Evolutionary conservation across 345 rosid genomes (phyloP), one percentile per base, ranked within the genome.

Genomic region (Eucalyptus coolabah): DNA sequence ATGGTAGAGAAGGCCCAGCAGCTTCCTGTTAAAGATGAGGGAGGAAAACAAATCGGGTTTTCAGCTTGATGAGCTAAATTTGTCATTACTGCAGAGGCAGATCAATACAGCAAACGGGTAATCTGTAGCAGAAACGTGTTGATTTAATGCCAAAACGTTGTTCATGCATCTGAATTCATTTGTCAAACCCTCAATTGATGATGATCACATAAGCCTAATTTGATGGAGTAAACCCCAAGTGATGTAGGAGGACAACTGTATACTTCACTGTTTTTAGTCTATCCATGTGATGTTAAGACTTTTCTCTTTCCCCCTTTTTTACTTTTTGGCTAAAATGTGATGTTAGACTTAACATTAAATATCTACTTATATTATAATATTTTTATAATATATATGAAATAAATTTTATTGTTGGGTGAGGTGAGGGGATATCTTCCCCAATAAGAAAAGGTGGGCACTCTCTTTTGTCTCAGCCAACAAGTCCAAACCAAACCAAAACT

Each of bases 1-100:
- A 95, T 86, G 18, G 99, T 94, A 59, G 99, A 98, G 91, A 98
- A 98, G n/a, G 99, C 99, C 99, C 99, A 98, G 93, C 99, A 98
- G 88, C 99, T 98, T 92, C 99, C 99, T 96, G 95, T 54, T 80
- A 87, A 88, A 86, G 16, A 59, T 16, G 15, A 90, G 16, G 49
- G 7, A 77, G 87, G 87, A 34, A 34, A 26, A 83, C 6, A 26
- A 67, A 24, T 63, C 40, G 0, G 50, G 24, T 50, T 24, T 56
- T n/a, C 87, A 86, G 34, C 59, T 47, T 49, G 17, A 86, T 86
- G 44, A 32, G 44, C 34, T 12, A 19, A 51, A 17, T 37, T 40
- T 11, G 47, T 21, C 0, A 40, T 40, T 9, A 77, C 28, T 18
- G 24, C 28, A 37, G 47, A 77, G 83, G 15, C 24, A 77, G 45